Evolutionary conservation across 495 filamentous ascomycete species (phyloP), one percentile per base, ranked within the genome.

Genomic region (Penicillium malachiteum): DNA sequence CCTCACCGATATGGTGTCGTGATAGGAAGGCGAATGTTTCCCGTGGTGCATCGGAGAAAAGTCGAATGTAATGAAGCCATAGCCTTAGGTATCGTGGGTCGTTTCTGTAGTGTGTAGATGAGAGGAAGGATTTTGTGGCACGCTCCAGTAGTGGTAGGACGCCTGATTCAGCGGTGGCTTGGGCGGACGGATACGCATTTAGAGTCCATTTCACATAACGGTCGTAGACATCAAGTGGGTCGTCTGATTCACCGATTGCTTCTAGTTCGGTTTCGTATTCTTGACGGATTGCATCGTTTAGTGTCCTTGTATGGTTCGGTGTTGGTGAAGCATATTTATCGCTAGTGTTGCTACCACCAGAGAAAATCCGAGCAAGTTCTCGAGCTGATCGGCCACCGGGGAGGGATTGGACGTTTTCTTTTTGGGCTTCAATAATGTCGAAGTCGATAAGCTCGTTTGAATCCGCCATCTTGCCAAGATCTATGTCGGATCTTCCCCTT

Each of bases 181-280:
- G 91, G 11, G 92, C 90, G 3, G 93, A 92, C 0, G 94, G 95
- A 63, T 97, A 97, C 12, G 93, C 90, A 66, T 96, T 90, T 14
- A 97, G 74, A 0, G 92, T 95, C 94, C 94, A 98, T 71, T 90
- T 89, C 21, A 97, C 90, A 64, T 98, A 98, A 68, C 95, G 87
- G 62, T 97, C 93, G 73, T 91, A 98, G 43, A 97, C 81, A 65
- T 97, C 95, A 34, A 98, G 84, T 3, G 94, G 94, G 64, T 98
- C 94, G 63, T 98, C 94, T 6, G 89, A 89, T 66, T 97, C 94
- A 55, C 81, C 78, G 44, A 96, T 86, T 30, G 76, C 80, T 26
- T 80, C 75, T 6, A 98, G 71, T 69, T 98, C 94, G 9, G 82
- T 78, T 69, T 98, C 95, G 62, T 87, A 98, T 68, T 95, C 88